phyloP scores from a whole-genome alignment of 1,284 basidiomycete species.

The Irpex sp. region DNA sequence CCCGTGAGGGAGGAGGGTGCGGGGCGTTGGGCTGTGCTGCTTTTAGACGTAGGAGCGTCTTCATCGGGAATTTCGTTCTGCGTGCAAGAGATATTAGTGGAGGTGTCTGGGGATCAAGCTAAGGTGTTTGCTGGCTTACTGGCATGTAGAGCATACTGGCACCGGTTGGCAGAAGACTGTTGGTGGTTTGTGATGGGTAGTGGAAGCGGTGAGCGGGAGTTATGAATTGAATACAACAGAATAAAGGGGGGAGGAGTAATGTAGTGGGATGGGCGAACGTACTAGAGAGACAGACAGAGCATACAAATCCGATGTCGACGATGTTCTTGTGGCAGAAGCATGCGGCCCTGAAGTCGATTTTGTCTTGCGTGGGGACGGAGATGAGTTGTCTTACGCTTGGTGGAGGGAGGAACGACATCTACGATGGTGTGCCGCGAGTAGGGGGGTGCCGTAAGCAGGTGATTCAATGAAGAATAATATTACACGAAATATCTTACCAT shows the following conservation, averaged over 20 bases:
- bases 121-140: conserved; percentile 40
- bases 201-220: neutral
- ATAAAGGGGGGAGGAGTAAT: neutral
- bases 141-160: conserved; percentile 91
- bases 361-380: conserved; percentile 87
- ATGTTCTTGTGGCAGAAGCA: conserved; percentile 99
- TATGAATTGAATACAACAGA: neutral
- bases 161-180: conserved; percentile 80
- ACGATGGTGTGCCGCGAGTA: neutral
- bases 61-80: conserved; percentile 91
- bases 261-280: conserved; percentile 26
- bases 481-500: conserved; percentile 46
- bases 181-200: neutral
- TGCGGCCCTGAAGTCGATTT: conserved; percentile 93
- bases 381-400: conserved; percentile 74
- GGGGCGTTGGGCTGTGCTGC: conserved; percentile 39
- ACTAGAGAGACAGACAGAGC: conserved; percentile 95
- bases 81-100: neutral
- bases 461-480: neutral
- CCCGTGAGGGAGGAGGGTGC: conserved; percentile 9
- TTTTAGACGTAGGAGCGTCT: conserved; percentile 77
- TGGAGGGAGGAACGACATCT: conserved; percentile 92
- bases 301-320: conserved; percentile 96
- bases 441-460: too few species aligned
- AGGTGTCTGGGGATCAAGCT: neutral